Percentiles rank a stretch among this genome's conserved stretches.
phyloP scores from a whole-genome alignment of 75 land plant species.

The Adiantum capillusveneris region DNA sequence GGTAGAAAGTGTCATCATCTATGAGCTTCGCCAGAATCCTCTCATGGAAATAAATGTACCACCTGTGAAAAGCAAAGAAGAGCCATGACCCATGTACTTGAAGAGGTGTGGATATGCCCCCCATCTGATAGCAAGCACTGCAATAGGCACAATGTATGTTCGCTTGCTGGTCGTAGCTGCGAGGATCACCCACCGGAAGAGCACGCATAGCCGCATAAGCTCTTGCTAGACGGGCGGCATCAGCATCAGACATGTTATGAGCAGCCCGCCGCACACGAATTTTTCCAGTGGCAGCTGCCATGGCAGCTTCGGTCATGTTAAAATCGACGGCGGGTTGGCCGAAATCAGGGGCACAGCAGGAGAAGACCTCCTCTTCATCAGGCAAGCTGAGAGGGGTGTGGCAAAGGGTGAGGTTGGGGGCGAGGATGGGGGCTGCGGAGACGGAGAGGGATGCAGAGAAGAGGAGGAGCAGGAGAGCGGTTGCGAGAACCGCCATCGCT shows the following conservation, averaged over 20 bases:
- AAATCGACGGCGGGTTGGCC: neutral
- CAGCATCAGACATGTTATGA: constrained; percentile 31
- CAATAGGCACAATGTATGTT: constrained; percentile 29
- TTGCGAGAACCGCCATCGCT: too few relatives aligned
- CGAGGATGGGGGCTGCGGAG: neutral
- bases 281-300: neutral
- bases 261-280: constrained; percentile 47
- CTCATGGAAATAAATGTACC: constrained; percentile 33
- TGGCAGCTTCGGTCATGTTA: constrained; percentile 3
- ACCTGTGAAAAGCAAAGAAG: constrained; percentile 39
- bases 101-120: neutral
- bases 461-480: too few relatives aligned
- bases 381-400: constrained; percentile 1
- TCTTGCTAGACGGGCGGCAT: constrained; percentile 12
- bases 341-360: constrained; percentile 1
- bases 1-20: constrained; percentile 25
- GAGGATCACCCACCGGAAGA: constrained; percentile 29
- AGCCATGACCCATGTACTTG: constrained; percentile 27
- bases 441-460: too few relatives aligned
- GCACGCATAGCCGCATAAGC: constrained; percentile 39
- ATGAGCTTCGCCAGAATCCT: constrained; percentile 27
- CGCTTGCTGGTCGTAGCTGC: constrained; percentile 15
- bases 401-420: neutral
- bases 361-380: constrained; percentile 1
- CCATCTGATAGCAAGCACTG: constrained; percentile 9